Evolutionary conservation across 371 early-diverging fungal species (phyloP), one percentile per base, ranked within the genome.

Genomic region (Choanephora cucurbitarum): DNA sequence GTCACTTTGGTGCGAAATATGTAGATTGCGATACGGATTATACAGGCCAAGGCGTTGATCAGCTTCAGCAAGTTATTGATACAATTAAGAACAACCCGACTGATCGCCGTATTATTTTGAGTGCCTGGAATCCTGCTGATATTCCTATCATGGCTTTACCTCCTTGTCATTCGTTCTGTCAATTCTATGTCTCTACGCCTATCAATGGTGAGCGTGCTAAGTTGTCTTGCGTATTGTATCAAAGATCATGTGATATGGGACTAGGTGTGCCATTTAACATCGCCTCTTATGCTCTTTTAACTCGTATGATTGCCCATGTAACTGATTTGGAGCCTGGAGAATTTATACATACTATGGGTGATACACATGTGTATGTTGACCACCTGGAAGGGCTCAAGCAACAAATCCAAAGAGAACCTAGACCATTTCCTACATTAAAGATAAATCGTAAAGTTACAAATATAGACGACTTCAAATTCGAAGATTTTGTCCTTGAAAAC

Each of bases 181-280:
- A 97, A 70, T 96, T 97, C 66, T 91, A 90, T 67, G 95, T 94
- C 0, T 89, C 94, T 8, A 84, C 82, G 2, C 79, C 78, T 11
- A 60, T 70, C 5, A 64, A 64, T 22, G 67, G 76, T 14, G 83
- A 81, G 0, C 70, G 71, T 18, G 70, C 74, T 6, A 70, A 66
- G 18, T 79, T 99, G 19, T 96, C 92, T 5, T 99, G 98, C 77
- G 92, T 93, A 45, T 77, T 99, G 44, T 99, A 99, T 79, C 99
- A 99, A 72, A 84, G 99, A 1, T 98, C 98, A 1, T 96, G 96
- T 69, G 99, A 99, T 74, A 85, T 99, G 81, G 99, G 99, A 0
- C 81, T 99, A 28, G 99, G 99, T 18, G 97, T 99, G 5, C 99
- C 99, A 1, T 99, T 99, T 80, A 99, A 99, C 71, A 99, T 99